Base-by-base conservation (phyloP, 1,139 yeast genomes). In the Hemisphaericaspora lyxosophila region DNA sequence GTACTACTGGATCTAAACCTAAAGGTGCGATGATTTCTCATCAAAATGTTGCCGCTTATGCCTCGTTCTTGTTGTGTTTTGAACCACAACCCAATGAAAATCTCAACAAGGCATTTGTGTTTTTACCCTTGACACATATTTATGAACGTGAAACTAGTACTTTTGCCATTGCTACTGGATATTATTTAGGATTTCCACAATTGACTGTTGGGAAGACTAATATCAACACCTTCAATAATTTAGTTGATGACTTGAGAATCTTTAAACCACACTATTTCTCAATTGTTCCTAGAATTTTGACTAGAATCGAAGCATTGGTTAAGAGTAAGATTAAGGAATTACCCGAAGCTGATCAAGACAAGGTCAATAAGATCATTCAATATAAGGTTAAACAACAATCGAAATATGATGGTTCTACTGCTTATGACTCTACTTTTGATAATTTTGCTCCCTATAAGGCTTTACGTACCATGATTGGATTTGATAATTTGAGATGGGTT, bases 1-100 rank as follows among this genome's bases (percentile, higher is more conserved):
- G 89, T 7, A 80, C 89, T 17, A 82, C 88, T 5, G 86, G 86
- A 7, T 40, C 64, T 8, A 57, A 64, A 39, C 88, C 88, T 15
- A 82, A 82, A 57, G 88, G 88, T 31, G 88, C 79, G 6, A 72
- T 75, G 36, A 56, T 82, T 44, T 62, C 77, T 3, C 87, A 82
- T 36, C 59, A 60, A 20, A 66, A 64, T 42, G 70, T 78, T 2
- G 63, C 75, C 4, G 68, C 83, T 6, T 78, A 76, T 4, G 50
- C 72, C 16, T 58, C 59, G 2, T 57, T 55, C 42, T 43, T 59
- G 5, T 39, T 41, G 9, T 35, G 47, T 11, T 43, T 35, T 24
- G 47, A 44, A 28, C 50, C 53, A 4, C 51, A 43, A n/a, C 47
- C 53, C 13, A 33, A 39, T 6, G 30, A 39, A 14, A 19, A 33